Conservation (phyloP, 495 filamentous ascomycete genomes). For the Penicillium paradoxum region DNA sequence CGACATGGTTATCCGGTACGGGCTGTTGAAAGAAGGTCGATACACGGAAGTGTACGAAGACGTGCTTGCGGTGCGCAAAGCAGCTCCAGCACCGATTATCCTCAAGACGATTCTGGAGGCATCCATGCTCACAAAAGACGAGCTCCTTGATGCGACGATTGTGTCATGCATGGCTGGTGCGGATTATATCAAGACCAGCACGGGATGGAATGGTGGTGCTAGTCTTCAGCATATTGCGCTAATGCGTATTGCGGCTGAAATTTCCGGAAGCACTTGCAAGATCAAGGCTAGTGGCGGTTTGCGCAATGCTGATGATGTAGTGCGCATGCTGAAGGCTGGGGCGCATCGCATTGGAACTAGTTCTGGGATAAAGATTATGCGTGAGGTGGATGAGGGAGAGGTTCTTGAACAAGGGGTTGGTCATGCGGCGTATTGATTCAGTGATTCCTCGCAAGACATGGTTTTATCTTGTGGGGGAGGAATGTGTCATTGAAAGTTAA, state of each 20-base stretch:
- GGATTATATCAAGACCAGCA: conserved; percentile 67
- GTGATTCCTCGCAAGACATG: background rate
- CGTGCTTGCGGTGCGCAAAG: conserved; percentile 49
- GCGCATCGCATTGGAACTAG: conserved; percentile 62
- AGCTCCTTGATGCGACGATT: conserved; percentile 57
- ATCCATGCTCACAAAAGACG: conserved; percentile 46
- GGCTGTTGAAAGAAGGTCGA: conserved; percentile 42
- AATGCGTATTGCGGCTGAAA: conserved; percentile 46
- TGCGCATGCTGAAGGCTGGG: conserved; percentile 59
- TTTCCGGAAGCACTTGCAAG: conserved; percentile 40
- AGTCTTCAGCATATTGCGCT: conserved; percentile 49
- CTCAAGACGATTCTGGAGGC: conserved; percentile 69
- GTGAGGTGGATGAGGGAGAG: conserved; percentile 38
- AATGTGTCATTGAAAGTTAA: too few relatives aligned
- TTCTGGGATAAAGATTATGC: conserved; percentile 53
- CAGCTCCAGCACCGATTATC: conserved; percentile 41
- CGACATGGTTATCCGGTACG: conserved; percentile 64
- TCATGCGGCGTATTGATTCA: conserved; percentile 16
- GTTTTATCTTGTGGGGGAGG: background rate
- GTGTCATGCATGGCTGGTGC: conserved; percentile 56
- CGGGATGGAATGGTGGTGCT: conserved; percentile 63
- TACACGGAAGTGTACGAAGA: conserved; percentile 55
- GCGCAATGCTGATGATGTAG: conserved; percentile 45
- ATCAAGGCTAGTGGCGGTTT: conserved; percentile 68
- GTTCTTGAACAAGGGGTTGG: conserved; percentile 16